These are phyloP conservation scores for Boletus rubescentipes DNA, from an alignment of 768 basidiomycete species.

Conservation along the genomic window DNA sequence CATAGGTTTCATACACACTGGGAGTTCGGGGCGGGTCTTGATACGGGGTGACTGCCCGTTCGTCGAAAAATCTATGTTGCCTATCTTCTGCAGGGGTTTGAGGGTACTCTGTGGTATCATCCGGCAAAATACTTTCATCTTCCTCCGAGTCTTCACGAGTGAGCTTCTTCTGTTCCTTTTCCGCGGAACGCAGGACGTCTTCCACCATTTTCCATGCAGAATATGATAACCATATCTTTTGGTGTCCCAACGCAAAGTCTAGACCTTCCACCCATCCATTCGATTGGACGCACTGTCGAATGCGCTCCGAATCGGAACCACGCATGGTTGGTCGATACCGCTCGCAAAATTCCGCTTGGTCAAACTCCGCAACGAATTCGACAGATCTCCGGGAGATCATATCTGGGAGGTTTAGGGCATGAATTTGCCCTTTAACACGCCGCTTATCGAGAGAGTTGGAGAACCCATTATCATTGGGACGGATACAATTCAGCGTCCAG, in stretches of 20 bases:
- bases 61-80: conserved; percentile 35
- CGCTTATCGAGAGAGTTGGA: conserved; percentile 66
- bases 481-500: conserved; percentile 62
- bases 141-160: conserved; percentile 42
- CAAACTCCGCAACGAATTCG: conserved; percentile 53
- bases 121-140: conserved; percentile 43
- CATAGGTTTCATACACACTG: conserved; percentile 27
- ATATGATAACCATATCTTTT: conserved; percentile 56
- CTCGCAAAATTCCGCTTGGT: conserved; percentile 49
- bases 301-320: conserved; percentile 46
- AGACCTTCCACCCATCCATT: conserved; percentile 52
- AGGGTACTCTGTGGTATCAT: conserved; percentile 42
- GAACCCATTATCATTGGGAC: conserved; percentile 63
- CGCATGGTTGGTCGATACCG: conserved; percentile 53
- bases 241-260: conserved; percentile 55
- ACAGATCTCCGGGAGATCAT: conserved; percentile 46
- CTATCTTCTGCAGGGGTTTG: conserved; percentile 30
- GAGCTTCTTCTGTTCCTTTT: conserved; percentile 48
- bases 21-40: conserved; percentile 32
- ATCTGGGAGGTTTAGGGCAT: conserved; percentile 52
- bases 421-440: conserved; percentile 57
- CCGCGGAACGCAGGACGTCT: conserved; percentile 49
- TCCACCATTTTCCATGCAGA: conserved; percentile 61
- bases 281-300: conserved; percentile 48
- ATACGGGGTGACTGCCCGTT: conserved; percentile 28